Base-by-base conservation (phyloP, 1,139 yeast genomes). In the Magnusiomyces paraingens region DNA sequence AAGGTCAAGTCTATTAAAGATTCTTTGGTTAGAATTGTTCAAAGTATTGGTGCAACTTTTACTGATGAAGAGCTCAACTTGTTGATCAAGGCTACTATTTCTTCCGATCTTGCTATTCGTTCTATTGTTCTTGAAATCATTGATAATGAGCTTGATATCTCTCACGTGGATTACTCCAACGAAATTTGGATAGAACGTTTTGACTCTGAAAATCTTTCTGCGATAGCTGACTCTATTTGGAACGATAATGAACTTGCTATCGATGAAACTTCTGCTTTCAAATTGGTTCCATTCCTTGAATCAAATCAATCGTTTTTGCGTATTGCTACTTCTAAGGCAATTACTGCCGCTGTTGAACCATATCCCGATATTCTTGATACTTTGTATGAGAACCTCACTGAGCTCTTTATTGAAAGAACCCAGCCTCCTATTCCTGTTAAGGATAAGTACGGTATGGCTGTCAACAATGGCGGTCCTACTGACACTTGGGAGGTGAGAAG, bases 401-500 rank as follows among this genome's bases (percentile, higher is more conserved):
- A 75, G 0, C 73, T 81, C 40, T 90, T 84, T 66, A 72, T 73
- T 29, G 78, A 74, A 43, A 83, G 80, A 66, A 77, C 84, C 40
- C 79, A 81, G 60, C 95, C 96, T 0, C 90, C 96, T 12, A 81
- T 84, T 20, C 87, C 94, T 2, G 75, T 80, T 48, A 71, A 80
- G 55, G 97, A 91, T 67, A 83, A 80, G 61, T 90, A 78, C 69
- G 98, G 98, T 2, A 75, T 91, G 60, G 82, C 83, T 10, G 77
- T 86, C 48, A 83, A 85, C 61, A 72, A 84, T 2, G 69, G 76
- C 29, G 81, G 75, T 32, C 82, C 80, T 62, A 78, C 75, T 59
- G 97, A 90, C 64, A 75, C 81, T 3, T 91, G 96, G 95, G 93
- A 86, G 65, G 80, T 78, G 50, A 79, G 99, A 64, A 81, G 90